Base-by-base conservation (phyloP, 1,284 basidiomycete species). In the Apiotrichum mycotoxinovorans region DNA sequence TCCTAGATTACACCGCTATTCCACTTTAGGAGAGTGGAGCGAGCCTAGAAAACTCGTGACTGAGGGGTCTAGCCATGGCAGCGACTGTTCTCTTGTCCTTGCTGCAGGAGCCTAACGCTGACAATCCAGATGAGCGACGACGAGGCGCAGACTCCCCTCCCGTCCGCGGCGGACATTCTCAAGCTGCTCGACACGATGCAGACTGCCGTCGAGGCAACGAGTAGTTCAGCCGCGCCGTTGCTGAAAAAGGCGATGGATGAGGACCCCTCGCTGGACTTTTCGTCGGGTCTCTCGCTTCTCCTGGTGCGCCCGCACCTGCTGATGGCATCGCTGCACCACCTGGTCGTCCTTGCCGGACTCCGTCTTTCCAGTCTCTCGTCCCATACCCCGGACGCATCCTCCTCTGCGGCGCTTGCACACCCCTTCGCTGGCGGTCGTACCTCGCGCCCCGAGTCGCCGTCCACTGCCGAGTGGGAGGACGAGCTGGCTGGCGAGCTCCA, bases 251-350 rank as follows among this genome's bases (percentile, higher is more conserved):
- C 66, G 4, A 62, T 60, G 50, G 60, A 62, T 11, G 51, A 60
- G 3, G 74, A 75, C 44, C 45, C 79, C 46, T 81, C 83, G 41
- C 76, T 88, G 25, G 83, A 90, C 64, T 84, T 83, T 33, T 82
- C 83, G 58, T 81, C 88, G 27, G 95, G 95, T 27, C 90, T 98
- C 60, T 97, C 95, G 0, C 81, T 98, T 2, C 81, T 98, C 18
- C 88, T 89, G 3, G 79, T 94, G 55, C 95, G 97, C 76, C 88
- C 94, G 64, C 85, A 94, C 56, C 76, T 89, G 15, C 82, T 97
- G 63, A 78, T 98, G 14, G 87, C 87, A 1, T 97, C 97, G 72
- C 80, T 97, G 10, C 92, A 95, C 55, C 87, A 92, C 18, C 81
- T 98, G 42, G 83, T 86, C 22, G 83, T 97, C 20, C 76, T 94